Conservation (phyloP, 169 alveolate genomes). For the Plasmodium blacklocki region DNA sequence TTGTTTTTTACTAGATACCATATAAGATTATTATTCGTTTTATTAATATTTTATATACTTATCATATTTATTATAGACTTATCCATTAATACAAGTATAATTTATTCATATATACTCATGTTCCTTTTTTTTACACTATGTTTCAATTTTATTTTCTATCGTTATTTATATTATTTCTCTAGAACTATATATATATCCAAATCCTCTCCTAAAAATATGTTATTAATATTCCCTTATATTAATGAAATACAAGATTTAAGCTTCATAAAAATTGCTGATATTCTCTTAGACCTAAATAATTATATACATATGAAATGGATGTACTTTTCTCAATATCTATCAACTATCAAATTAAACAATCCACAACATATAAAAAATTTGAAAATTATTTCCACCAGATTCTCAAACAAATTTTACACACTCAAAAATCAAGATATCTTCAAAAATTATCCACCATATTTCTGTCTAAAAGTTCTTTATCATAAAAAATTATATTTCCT, state of each 20-base stretch:
- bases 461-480: slow-evolving; percentile 54
- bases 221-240: slow-evolving; percentile 56
- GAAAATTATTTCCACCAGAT: slow-evolving; percentile 15
- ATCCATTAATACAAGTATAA: slow-evolving; percentile 34
- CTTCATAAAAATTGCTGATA: slow-evolving; percentile 59
- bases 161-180: slow-evolving; percentile 64
- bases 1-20: slow-evolving; percentile 55
- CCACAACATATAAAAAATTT: slow-evolving; percentile 17
- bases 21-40: slow-evolving; percentile 34
- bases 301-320: slow-evolving; percentile 52
- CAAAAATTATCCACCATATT: slow-evolving; percentile 59
- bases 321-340: slow-evolving; percentile 22
- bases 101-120: slow-evolving; percentile 23
- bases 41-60: slow-evolving; percentile 17
- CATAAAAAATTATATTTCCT: slow-evolving; percentile 58
- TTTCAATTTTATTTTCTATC: slow-evolving; percentile 38
- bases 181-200: slow-evolving; percentile 17
- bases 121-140: slow-evolving; percentile 13
- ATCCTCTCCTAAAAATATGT: slow-evolving; percentile 13
- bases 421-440: slow-evolving; percentile 38
- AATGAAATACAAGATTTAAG: slow-evolving; percentile 62
- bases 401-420: slow-evolving; percentile 57
- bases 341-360: slow-evolving; percentile 12
- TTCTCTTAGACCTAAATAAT: slow-evolving; percentile 46
- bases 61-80: slow-evolving; percentile 17